Base-by-base conservation (phyloP, 495 filamentous ascomycete species). In the Penicillium paxilli region DNA sequence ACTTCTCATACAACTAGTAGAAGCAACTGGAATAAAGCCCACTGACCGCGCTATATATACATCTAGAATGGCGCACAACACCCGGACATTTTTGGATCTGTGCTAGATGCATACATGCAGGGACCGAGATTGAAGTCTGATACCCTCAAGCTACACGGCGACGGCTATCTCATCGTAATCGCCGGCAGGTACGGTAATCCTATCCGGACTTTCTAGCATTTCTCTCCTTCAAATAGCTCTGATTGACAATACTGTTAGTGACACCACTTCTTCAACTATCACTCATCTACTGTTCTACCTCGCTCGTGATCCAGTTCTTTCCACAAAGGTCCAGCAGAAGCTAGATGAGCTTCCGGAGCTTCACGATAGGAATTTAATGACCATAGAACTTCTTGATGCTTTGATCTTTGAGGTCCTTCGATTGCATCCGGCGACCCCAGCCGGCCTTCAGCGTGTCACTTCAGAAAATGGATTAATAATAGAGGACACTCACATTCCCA, bases 341-440 rank as follows among this genome's bases (percentile, higher is more conserved):
- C 37, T 73, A 16, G 55, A 67, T 33, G 41, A 26, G 9, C 28
- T 67, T 5, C 52, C 53, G 1, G 50, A 57, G 1, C 24, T 65
- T 3, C 54, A 38, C 0, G 30, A 58, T 9, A 55, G 54, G 5
- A 45, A 35, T 1, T 35, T 63, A 4, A 16, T 16, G 1, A 40
- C 24, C 3, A 21, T 64, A 14, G 32, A 55, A 16, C 45, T 64
- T 22, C 60, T 84, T 1, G 70, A 78, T 41, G 79, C 75, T 4
- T 60, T 79, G 14, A 81, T 84, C 51, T 74, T 80, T 24, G 83
- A 86, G 57, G 66, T 74, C 1, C 69, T 85, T 5, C 69, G 83
- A 10, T 58, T 85, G 4, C 28, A 33, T 17, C 51, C 51, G 2
- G 20, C 44, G 0, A 23, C 47, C 1, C 28, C 32, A 11, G 17